Evolutionary conservation across 176 grass and related monocot genomes (phyloP), one percentile per base, ranked within the genome.

Genomic region (Phoenix roebelenii): DNA sequence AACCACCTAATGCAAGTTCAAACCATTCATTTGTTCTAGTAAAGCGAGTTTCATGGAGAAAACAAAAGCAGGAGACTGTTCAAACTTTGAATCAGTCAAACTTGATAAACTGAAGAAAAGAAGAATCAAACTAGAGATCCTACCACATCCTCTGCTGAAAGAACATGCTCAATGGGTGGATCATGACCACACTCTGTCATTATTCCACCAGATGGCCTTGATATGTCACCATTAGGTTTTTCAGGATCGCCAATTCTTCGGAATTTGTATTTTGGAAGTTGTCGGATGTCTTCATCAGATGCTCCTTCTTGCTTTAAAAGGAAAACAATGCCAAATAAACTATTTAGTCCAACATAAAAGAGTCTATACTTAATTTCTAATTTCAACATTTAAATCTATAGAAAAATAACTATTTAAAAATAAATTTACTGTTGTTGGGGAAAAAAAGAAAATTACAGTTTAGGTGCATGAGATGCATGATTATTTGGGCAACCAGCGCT

Each of bases 231-330:
- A 61, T 4, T 12, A 30, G 54, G 5, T 23, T 55, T 64, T 54
- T 53, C 68, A 60, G 58, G n/a, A 68, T 25, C 66, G 50, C 49
- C 54, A 59, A 65, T 64, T 54, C 66, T 78, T 32, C 23, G 28
- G 64, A 68, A 77, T 61, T 44, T 75, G 51, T 74, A 74, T 63
- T 70, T 81, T 51, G 78, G 78, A 52, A 81, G 74, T 60, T 77
- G 77, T 74, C 71, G 57, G 52, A 81, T 81, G 26, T 66, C 69
- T 70, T 86, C 74, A 22, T 86, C 78, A 54, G 74, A 57, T 55
- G 78, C 73, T 65, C 69, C 69, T 51, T 77, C 72, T 65, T 74
- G 63, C 59, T 77, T 72, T 19, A 60, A 50, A 59, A 76, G 58
- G 57, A 15, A 65, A 49, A 54, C 35, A 15, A 18, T 23, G 48